Conservation (phyloP, 1,284 basidiomycete species). For the Vanrija humicola region DNA sequence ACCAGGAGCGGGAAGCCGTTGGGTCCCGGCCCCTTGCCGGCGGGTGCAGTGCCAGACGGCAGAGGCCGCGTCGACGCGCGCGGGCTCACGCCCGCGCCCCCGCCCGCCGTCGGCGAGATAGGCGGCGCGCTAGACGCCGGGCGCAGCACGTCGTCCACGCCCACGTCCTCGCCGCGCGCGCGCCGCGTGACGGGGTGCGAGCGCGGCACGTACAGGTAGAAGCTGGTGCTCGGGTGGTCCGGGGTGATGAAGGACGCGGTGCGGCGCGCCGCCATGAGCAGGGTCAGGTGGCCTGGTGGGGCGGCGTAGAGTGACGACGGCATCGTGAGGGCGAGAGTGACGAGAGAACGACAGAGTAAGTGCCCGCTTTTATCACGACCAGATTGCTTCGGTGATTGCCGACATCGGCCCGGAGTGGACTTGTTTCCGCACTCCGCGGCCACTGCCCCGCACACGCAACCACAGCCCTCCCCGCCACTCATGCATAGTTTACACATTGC, state of each 20-base stretch:
- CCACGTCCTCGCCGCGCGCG: conserved; percentile 11
- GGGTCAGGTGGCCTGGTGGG: conserved; percentile 12
- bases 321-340: neutral
- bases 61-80: neutral
- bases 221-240: conserved; percentile 9
- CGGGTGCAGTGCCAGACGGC: too few species aligned
- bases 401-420: too few species aligned
- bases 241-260: conserved; percentile 11
- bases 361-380: too few species aligned
- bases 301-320: conserved; percentile 9
- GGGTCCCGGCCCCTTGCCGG: neutral
- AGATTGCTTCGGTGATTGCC: too few species aligned
- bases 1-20: conserved; percentile 15
- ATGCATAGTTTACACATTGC: too few species aligned
- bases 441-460: too few species aligned
- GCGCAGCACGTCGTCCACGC: neutral
- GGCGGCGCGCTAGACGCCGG: neutral
- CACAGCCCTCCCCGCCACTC: too few species aligned
- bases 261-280: conserved; percentile 12
- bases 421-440: too few species aligned
- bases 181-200: conserved; percentile 16
- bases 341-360: too few species aligned
- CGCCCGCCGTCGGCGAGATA: too few species aligned
- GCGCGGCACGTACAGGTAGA: conserved; percentile 18
- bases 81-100: neutral